These are phyloP conservation scores for Pseudotsuga menziesii DNA, from an alignment of 75 land plant genomes.

Conservation along the genomic window DNA sequence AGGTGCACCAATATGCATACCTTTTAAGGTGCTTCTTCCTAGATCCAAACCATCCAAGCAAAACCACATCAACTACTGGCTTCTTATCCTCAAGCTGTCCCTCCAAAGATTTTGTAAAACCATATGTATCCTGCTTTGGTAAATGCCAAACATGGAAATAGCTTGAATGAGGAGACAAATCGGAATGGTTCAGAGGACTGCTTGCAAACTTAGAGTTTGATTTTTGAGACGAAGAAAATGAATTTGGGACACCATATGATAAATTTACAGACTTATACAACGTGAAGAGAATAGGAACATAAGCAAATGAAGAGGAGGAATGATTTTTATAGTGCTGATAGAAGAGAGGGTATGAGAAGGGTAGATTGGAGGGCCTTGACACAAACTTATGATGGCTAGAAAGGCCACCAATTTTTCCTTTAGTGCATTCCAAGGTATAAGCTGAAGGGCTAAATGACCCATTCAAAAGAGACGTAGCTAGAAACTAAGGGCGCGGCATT, in stretches of 20 bases:
- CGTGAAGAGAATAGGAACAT: slow-evolving; percentile 26
- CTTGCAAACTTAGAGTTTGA: not conserved
- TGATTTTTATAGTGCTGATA: not conserved
- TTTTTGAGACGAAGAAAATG: not conserved
- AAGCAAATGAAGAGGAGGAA: slow-evolving; percentile 3
- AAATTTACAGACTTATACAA: slow-evolving; percentile 37
- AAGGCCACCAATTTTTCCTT: not conserved
- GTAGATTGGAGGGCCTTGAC: not conserved
- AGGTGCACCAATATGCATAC: slow-evolving; percentile 95
- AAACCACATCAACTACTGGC: slow-evolving; percentile 62
- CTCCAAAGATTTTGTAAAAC: slow-evolving; percentile 16
- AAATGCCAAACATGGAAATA: slow-evolving; percentile 59
- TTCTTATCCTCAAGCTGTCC: slow-evolving; percentile 18
- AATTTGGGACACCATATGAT: slow-evolving; percentile 6
- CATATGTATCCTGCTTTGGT: slow-evolving; percentile 31
- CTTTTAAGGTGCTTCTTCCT: slow-evolving; percentile 82
- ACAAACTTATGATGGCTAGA: not conserved
- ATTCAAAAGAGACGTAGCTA: not conserved
- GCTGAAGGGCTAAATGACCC: not conserved
- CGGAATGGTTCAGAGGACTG: not conserved
- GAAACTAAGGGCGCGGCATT: not conserved
- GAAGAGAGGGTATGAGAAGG: not conserved
- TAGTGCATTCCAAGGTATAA: slow-evolving; percentile 12
- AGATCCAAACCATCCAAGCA: slow-evolving; percentile 95
- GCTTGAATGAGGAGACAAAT: slow-evolving; percentile 17